Evolutionary conservation across 2,329 filamentous ascomycete genomes (phyloP).

Genomic region (Leptographium lundbergii): DNA sequence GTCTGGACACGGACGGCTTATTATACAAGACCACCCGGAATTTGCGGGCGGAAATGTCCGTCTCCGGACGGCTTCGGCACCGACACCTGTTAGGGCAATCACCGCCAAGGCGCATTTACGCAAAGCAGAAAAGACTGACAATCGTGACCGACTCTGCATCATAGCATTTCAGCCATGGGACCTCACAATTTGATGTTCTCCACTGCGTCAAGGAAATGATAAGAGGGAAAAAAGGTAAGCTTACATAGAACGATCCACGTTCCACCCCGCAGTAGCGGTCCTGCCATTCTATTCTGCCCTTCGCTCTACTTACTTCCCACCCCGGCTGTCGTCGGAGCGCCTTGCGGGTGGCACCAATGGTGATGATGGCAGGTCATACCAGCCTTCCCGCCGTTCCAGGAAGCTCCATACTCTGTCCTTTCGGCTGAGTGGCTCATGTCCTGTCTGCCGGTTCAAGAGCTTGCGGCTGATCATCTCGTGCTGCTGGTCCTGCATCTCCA

Average conservation of each 20-base stretch:
- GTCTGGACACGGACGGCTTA: neutral
- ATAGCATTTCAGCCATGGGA: too few relatives aligned
- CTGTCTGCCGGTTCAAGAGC: slow-evolving; percentile 38
- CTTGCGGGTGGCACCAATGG: neutral
- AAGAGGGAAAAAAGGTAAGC: too few relatives aligned
- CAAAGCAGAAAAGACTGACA: too few relatives aligned
- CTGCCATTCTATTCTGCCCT: neutral
- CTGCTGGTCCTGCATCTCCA: slow-evolving; percentile 55
- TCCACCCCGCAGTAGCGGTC: neutral
- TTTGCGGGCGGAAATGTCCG: neutral
- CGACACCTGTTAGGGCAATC: neutral
- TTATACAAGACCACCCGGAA: neutral
- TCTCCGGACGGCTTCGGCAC: neutral
- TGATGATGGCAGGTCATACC: slow-evolving; percentile 13
- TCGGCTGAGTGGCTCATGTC: slow-evolving; percentile 37
- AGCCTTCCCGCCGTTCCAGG: slow-evolving; percentile 54
- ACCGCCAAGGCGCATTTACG: too few relatives aligned
- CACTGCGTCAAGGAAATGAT: too few relatives aligned
- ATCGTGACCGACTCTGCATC: too few relatives aligned
- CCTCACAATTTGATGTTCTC: too few relatives aligned
- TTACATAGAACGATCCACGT: too few relatives aligned
- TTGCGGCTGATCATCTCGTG: slow-evolving; percentile 53
- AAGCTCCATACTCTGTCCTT: slow-evolving; percentile 67
- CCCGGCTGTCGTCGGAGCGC: neutral
- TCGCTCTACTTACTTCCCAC: neutral